Conservation (phyloP, 2,329 filamentous ascomycete species). For the Bipolaris zeicola region DNA sequence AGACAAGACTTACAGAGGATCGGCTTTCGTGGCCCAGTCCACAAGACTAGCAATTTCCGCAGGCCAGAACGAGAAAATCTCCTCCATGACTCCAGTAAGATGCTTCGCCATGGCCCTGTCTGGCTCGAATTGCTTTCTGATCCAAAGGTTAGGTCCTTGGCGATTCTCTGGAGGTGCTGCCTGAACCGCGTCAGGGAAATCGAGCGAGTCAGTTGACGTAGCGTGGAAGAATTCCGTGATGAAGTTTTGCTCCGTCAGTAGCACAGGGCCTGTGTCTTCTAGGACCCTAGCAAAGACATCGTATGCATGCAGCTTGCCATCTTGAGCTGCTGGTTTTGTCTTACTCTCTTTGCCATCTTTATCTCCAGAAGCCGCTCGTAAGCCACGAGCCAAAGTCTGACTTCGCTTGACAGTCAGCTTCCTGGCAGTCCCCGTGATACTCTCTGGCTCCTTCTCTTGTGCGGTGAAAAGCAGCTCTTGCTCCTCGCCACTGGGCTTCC, state of each 20-base stretch:
- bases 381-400: conserved; percentile 78
- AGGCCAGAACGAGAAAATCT: conserved; percentile 82
- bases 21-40: conserved; percentile 79
- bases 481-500: conserved; percentile 77
- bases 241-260: conserved; percentile 96
- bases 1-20: conserved; percentile 72
- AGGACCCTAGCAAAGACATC: conserved; percentile 82
- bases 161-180: conserved; percentile 70
- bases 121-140: conserved; percentile 81
- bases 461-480: conserved; percentile 85
- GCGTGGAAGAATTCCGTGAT: conserved; percentile 96
- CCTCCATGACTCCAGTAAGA: conserved; percentile 86
- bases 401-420: conserved; percentile 94
- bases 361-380: conserved; percentile 71
- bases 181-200: conserved; percentile 82
- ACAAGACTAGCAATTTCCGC: conserved; percentile 78
- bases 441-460: conserved; percentile 86
- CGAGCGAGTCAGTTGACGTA: conserved; percentile 77
- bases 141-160: conserved; percentile 72
- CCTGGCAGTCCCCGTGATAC: conserved; percentile 68
- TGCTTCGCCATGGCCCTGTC: conserved; percentile 84
- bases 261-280: conserved; percentile 79
- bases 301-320: conserved; percentile 72
- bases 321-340: conserved; percentile 61
- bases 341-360: conserved; percentile 58